phyloP scores from a whole-genome alignment of 306 rosid genomes.

The Cicer arietinum region DNA sequence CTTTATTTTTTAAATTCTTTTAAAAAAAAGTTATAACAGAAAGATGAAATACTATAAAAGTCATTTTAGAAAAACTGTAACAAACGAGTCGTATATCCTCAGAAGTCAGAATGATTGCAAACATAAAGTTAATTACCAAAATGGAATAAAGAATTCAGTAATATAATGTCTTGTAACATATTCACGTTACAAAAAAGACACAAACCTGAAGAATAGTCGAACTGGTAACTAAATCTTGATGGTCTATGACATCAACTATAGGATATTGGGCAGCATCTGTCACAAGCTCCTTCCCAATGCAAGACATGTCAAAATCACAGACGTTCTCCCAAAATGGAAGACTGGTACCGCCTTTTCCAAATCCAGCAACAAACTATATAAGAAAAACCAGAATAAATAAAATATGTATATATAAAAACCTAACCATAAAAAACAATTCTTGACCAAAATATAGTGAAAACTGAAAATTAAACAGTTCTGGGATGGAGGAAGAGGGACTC shows the following conservation, averaged over 20 bases:
- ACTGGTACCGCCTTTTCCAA: conserved; percentile 90
- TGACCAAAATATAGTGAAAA: conserved; percentile 3
- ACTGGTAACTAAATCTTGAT: conserved; percentile 72
- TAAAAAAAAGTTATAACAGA: too few relatives aligned
- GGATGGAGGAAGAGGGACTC: conserved; percentile 43
- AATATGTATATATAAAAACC: neutral
- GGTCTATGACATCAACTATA: conserved; percentile 79
- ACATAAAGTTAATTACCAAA: conserved; percentile 2
- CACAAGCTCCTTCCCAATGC: conserved; percentile 82
- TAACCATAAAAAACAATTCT: neutral
- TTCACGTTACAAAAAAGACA: conserved; percentile 11
- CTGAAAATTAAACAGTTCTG: conserved; percentile 2
- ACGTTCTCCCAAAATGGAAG: conserved; percentile 94
- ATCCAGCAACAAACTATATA: conserved; percentile 87
- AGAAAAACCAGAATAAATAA: conserved; percentile 40
- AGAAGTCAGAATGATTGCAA: conserved; percentile 12
- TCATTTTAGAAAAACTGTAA: too few relatives aligned
- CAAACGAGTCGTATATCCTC: too few relatives aligned
- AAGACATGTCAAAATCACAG: conserved; percentile 70
- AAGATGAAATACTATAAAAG: too few relatives aligned
- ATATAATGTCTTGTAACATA: neutral
- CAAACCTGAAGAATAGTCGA: conserved; percentile 81
- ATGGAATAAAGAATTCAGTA: neutral
- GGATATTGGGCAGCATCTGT: conserved; percentile 72
- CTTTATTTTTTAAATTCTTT: too few relatives aligned